A percentile compares a stretch with the other conserved stretches of the same genome.
Conservation (phyloP, 306 rosid species). For the Castanospermum australe region DNA sequence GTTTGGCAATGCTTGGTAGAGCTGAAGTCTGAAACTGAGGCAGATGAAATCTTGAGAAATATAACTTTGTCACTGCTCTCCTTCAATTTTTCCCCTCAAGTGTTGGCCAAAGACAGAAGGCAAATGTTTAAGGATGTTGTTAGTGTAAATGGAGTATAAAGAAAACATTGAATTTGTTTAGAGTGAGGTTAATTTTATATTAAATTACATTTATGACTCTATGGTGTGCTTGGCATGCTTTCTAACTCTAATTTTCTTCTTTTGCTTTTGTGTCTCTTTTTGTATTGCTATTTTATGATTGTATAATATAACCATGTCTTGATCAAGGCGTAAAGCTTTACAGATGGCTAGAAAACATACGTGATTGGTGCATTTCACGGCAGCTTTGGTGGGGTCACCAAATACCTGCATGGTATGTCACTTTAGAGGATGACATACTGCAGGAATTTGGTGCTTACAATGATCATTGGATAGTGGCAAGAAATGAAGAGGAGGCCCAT, state of each 20-base stretch:
- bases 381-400: conserved; percentile 99
- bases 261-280: neutral
- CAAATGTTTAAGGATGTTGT: neutral
- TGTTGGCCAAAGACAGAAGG: neutral
- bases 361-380: conserved; percentile 95
- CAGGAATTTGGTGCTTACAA: conserved; percentile 69
- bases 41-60: neutral
- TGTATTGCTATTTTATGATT: neutral
- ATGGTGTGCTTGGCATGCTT: conserved; percentile 15
- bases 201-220: neutral
- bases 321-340: conserved; percentile 14
- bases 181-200: neutral
- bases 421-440: conserved; percentile 62
- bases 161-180: neutral
- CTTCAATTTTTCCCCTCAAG: neutral
- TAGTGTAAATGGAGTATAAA: neutral
- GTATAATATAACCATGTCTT: neutral
- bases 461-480: conserved; percentile 89
- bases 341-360: conserved; percentile 95
- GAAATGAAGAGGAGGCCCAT: conserved; percentile 74
- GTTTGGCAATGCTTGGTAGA: neutral
- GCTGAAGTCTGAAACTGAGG: conserved; percentile 5
- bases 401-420: conserved; percentile 90
- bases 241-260: neutral
- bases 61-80: neutral